A percentile compares a stretch with the other conserved stretches of the same genome.
phyloP scores from a whole-genome alignment of 2,329 filamentous ascomycete species.

The Basipetospora chlamydospora region DNA sequence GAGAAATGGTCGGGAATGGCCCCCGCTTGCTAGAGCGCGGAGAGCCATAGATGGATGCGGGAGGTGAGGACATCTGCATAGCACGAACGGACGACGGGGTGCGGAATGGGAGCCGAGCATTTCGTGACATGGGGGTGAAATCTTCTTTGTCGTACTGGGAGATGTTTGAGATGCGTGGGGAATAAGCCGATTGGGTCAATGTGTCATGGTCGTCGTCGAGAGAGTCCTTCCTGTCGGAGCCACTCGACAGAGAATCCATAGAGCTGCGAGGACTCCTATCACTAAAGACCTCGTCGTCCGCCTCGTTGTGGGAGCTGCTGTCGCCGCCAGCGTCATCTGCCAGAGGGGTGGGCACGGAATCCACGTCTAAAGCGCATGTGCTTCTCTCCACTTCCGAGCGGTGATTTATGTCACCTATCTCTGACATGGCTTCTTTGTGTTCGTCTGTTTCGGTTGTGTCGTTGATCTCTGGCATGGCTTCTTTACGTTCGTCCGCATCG shows the following conservation, averaged over 20 bases:
- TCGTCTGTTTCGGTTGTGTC: not conserved
- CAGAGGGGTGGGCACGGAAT: not conserved
- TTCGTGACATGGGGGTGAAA: conserved; percentile 40
- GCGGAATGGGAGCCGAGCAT: conserved; percentile 49
- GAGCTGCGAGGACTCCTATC: conserved; percentile 43
- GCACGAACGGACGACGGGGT: conserved; percentile 55
- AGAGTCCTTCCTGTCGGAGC: conserved; percentile 15
- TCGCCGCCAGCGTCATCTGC: conserved; percentile 16
- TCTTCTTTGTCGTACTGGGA: conserved; percentile 33
- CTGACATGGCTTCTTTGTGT: not conserved
- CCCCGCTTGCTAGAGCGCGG: conserved; percentile 36
- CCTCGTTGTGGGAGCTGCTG: conserved; percentile 35
- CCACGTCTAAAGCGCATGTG: not conserved
- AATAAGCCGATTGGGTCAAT: conserved; percentile 18
- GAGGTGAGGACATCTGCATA: conserved; percentile 57
- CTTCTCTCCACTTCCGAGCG: not conserved
- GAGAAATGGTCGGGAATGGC: conserved; percentile 30
- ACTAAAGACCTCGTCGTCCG: conserved; percentile 41
- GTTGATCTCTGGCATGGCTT: not conserved
- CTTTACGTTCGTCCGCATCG: not conserved
- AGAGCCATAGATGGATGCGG: conserved; percentile 40
- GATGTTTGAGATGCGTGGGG: conserved; percentile 34
- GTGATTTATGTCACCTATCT: not conserved
- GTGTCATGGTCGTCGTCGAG: conserved; percentile 4
- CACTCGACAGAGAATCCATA: conserved; percentile 31